Conservation (phyloP, 441 rosid genomes). For the Pelargonium australe region DNA sequence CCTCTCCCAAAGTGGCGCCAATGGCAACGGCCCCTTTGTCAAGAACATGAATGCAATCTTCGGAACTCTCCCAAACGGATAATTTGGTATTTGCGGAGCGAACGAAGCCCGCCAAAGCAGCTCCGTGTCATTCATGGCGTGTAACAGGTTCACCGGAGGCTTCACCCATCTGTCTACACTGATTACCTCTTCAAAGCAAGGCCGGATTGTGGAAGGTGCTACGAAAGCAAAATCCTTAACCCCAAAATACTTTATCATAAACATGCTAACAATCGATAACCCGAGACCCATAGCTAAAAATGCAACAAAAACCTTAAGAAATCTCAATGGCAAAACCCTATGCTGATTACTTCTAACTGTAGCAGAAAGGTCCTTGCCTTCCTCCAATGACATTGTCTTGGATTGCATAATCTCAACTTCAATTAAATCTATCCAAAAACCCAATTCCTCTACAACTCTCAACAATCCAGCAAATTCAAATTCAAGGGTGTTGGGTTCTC, state of each 20-base stretch:
- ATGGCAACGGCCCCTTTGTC: constrained; percentile 65
- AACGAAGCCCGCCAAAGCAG: constrained; percentile 70
- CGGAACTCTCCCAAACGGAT: constrained; percentile 60
- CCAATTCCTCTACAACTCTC: neutral
- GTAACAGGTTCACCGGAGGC: constrained; percentile 53
- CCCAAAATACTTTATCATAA: constrained; percentile 39
- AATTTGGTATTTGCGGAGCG: constrained; percentile 37
- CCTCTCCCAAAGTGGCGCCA: constrained; percentile 75
- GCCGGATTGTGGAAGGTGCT: constrained; percentile 35
- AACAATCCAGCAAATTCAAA: neutral
- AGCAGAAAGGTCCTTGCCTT: constrained; percentile 43
- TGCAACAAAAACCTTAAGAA: constrained; percentile 45
- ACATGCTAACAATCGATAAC: constrained; percentile 51
- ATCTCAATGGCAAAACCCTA: constrained; percentile 43
- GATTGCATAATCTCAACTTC: constrained; percentile 22
- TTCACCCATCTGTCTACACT: constrained; percentile 43
- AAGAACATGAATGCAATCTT: constrained; percentile 82
- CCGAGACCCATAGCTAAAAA: constrained; percentile 54
- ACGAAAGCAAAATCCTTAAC: constrained; percentile 31
- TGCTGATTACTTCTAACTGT: constrained; percentile 35
- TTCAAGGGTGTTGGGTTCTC: neutral
- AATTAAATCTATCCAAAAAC: constrained; percentile 5
- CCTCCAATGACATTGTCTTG: constrained; percentile 38
- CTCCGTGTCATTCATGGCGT: constrained; percentile 57
- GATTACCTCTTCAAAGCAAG: constrained; percentile 34